Conservation (phyloP, 495 filamentous ascomycete species). For the Chlorociboria aeruginascens region DNA sequence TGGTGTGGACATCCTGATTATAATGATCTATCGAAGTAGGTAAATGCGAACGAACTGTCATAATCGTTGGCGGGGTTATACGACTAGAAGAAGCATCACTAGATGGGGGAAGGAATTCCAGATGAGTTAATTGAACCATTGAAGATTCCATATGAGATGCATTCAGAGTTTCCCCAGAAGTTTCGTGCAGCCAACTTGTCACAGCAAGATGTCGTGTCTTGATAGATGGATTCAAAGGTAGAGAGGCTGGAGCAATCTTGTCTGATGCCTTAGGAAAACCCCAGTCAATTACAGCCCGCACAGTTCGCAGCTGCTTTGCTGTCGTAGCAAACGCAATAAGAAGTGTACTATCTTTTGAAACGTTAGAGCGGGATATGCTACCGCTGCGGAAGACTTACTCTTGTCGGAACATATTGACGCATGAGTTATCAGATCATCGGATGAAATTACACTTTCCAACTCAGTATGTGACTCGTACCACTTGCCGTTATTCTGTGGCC, state of each 20-base stretch:
- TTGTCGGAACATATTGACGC: constrained; percentile 65
- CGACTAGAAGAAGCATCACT: constrained; percentile 33
- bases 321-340: constrained; percentile 53
- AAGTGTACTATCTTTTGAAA: constrained; percentile 33
- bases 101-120: constrained; percentile 53
- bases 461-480: constrained; percentile 56
- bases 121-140: constrained; percentile 47
- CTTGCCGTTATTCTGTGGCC: constrained; percentile 49
- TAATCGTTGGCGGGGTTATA: constrained; percentile 44
- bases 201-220: constrained; percentile 37
- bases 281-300: constrained; percentile 48
- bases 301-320: constrained; percentile 52
- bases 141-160: constrained; percentile 36
- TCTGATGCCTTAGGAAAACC: constrained; percentile 29
- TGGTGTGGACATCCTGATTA: constrained; percentile 48
- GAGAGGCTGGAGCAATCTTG: constrained; percentile 22
- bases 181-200: constrained; percentile 35
- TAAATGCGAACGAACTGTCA: constrained; percentile 60
- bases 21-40: constrained; percentile 38
- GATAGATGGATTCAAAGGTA: constrained; percentile 29
- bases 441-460: constrained; percentile 55
- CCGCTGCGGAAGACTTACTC: constrained; percentile 28
- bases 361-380: neutral
- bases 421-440: constrained; percentile 65
- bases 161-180: constrained; percentile 15